Conservation (phyloP, 257 asterid species). For the Vinca minor region DNA sequence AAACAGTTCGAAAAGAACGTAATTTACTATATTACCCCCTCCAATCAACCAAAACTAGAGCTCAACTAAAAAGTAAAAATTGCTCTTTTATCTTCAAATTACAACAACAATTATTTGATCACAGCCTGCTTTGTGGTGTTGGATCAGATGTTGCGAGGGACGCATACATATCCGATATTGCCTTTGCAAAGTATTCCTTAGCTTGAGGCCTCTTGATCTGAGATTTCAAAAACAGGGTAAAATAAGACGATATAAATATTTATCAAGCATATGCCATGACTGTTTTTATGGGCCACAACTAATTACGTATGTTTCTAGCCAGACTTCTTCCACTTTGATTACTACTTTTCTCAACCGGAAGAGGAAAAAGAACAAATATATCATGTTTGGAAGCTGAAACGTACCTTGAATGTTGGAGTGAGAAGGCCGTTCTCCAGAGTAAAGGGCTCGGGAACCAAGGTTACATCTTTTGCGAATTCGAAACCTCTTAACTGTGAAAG, state of each 20-base stretch:
- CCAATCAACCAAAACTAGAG: neutral
- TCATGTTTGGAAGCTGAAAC: neutral
- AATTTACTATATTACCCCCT: neutral
- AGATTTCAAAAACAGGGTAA: neutral
- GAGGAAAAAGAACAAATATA: too few species aligned
- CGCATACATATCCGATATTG: slow-evolving; percentile 57
- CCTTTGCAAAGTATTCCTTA: slow-evolving; percentile 65
- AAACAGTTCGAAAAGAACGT: neutral
- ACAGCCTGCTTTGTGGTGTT: slow-evolving; percentile 30
- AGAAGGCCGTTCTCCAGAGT: slow-evolving; percentile 74
- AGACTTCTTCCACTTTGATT: too few species aligned
- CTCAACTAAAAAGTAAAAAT: neutral
- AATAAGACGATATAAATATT: neutral
- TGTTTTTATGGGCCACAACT: neutral
- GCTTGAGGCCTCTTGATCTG: slow-evolving; percentile 92
- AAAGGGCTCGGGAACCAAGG: slow-evolving; percentile 74
- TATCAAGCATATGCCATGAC: too few species aligned
- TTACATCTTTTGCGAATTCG: slow-evolving; percentile 76
- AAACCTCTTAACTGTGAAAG: slow-evolving; percentile 69
- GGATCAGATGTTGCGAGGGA: slow-evolving; percentile 66
- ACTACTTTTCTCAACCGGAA: too few species aligned
- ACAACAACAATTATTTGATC: slow-evolving; percentile 5
- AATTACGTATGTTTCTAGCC: too few species aligned
- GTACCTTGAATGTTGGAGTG: slow-evolving; percentile 94
- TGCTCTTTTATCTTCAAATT: slow-evolving; percentile 1